Percentiles rank a stretch among this genome's conserved stretches.
phyloP scores from a whole-genome alignment of 768 basidiomycete genomes.

The Leccinellum albellum region DNA sequence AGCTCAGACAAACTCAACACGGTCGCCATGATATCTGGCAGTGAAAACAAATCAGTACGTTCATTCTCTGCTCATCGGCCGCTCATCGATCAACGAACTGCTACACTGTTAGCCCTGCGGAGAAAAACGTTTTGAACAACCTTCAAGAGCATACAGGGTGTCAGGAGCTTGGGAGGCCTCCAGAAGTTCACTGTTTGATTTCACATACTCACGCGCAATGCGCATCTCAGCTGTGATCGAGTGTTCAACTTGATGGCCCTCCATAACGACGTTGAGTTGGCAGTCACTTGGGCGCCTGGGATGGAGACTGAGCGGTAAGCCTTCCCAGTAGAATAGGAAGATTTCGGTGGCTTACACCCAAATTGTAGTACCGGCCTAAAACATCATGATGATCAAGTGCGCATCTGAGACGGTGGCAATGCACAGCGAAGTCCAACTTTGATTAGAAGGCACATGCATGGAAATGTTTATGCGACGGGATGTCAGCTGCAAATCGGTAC shows the following conservation, averaged over 20 bases:
- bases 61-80: too few species aligned
- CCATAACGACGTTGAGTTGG: too few species aligned
- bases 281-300: background rate
- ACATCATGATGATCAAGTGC: too few species aligned
- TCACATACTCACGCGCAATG: background rate
- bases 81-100: too few species aligned
- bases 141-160: background rate
- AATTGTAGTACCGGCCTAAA: background rate
- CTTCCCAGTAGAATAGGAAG: background rate
- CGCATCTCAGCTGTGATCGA: background rate
- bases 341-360: too few species aligned
- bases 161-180: background rate
- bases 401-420: too few species aligned
- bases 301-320: background rate
- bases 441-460: background rate
- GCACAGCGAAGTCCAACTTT: background rate
- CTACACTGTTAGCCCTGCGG: too few species aligned
- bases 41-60: too few species aligned
- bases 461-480: background rate
- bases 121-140: too few species aligned
- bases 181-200: background rate
- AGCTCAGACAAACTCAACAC: too few species aligned
- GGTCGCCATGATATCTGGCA: too few species aligned
- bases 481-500: background rate
- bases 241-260: too few species aligned